phyloP scores from a whole-genome alignment of 805 yeast species.

The Sugiyamaella valdiviana region DNA sequence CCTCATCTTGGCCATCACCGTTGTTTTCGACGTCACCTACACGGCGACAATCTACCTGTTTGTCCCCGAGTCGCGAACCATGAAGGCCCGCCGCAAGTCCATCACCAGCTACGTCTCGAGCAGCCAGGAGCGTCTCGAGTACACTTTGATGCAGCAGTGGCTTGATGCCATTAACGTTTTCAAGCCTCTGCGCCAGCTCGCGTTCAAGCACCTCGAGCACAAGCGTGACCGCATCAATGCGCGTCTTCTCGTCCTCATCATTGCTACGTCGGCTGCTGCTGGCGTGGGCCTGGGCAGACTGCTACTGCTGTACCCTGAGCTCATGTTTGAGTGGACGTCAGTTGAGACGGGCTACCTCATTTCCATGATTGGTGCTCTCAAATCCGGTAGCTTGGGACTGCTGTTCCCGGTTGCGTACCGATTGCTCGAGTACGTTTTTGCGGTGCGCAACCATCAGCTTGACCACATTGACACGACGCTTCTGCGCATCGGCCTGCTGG shows the following conservation, averaged over 20 bases:
- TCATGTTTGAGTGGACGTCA: slow-evolving; percentile 28
- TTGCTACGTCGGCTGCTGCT: slow-evolving; percentile 12
- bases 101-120: slow-evolving; percentile 9
- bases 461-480: slow-evolving; percentile 20
- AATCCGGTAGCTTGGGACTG: slow-evolving; percentile 21
- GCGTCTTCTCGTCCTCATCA: slow-evolving; percentile 11
- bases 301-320: slow-evolving; percentile 26
- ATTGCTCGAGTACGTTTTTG: slow-evolving; percentile 6
- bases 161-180: slow-evolving; percentile 20
- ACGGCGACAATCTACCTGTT: slow-evolving; percentile 3
- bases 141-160: slow-evolving; percentile 5
- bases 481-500: slow-evolving; percentile 18
- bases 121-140: neutral
- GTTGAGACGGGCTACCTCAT: slow-evolving; percentile 30
- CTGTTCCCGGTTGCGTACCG: slow-evolving; percentile 21
- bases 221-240: slow-evolving; percentile 17
- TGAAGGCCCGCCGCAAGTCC: slow-evolving; percentile 17
- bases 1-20: slow-evolving; percentile 9
- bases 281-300: slow-evolving; percentile 16
- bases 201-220: slow-evolving; percentile 15
- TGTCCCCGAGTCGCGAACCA: slow-evolving; percentile 19
- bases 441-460: slow-evolving; percentile 9
- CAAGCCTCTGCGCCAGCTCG: slow-evolving; percentile 22
- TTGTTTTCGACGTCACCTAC: slow-evolving; percentile 5
- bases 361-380: slow-evolving; percentile 23